Evolutionary conservation across 768 basidiomycete genomes (phyloP).

Genomic region (Trametes elegans): DNA sequence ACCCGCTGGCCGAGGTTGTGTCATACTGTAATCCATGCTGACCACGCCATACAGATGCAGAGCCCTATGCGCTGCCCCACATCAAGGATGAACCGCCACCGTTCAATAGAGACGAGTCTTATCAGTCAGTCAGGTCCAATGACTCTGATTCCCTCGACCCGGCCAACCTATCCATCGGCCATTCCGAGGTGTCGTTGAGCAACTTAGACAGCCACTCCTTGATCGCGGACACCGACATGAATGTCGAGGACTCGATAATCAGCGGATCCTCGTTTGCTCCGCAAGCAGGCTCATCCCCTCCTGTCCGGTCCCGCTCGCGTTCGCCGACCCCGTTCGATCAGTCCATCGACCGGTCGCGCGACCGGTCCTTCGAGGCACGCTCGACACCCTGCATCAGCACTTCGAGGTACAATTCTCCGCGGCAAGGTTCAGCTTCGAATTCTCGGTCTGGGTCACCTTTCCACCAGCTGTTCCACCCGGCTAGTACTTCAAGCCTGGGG

Average conservation of each 20-base stretch:
- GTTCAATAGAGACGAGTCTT: constrained; percentile 27
- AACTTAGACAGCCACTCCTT: constrained; percentile 30
- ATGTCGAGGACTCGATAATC: constrained; percentile 5
- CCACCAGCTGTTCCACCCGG: constrained; percentile 17
- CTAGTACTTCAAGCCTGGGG: constrained; percentile 22
- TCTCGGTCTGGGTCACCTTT: constrained; percentile 15
- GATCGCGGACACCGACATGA: constrained; percentile 3
- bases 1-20: no score
- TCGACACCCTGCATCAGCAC: constrained; percentile 16
- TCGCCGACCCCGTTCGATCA: constrained; percentile 4
- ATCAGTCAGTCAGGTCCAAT: constrained; percentile 18
- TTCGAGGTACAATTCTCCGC: constrained; percentile 15
- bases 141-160: constrained; percentile 21
- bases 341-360: constrained; percentile 11
- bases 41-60: constrained; percentile 7
- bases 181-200: constrained; percentile 36
- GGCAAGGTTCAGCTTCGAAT: constrained; percentile 15
- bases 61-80: constrained; percentile 24
- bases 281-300: constrained; percentile 6
- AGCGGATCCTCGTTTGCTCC: constrained; percentile 8
- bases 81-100: constrained; percentile 27
- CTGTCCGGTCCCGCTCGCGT: neutral
- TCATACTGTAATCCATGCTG: neutral
- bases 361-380: constrained; percentile 13
- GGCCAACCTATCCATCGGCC: constrained; percentile 29